Evolutionary conservation across 768 basidiomycete genomes (phyloP).

Genomic region (Asterophora lycoperdoides): DNA sequence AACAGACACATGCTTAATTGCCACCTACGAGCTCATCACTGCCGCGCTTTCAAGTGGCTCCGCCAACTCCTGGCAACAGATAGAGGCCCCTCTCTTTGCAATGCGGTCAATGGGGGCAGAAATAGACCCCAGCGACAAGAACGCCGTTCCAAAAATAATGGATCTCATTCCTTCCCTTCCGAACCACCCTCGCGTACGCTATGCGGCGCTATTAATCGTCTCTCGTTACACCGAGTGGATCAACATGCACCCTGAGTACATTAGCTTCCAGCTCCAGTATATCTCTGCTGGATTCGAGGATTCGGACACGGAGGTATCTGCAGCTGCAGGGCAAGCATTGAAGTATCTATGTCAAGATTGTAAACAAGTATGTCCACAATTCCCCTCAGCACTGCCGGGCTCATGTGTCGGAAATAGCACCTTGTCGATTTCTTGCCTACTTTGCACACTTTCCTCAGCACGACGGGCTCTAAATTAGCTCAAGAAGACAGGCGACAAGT

Average conservation of each 20-base stretch:
- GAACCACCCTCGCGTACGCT: slow-evolving; percentile 85
- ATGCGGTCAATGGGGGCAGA: slow-evolving; percentile 98
- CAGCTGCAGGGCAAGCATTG: slow-evolving; percentile 93
- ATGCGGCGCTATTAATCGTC: slow-evolving; percentile 92
- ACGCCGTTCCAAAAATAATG: slow-evolving; percentile 93
- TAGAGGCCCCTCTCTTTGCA: slow-evolving; percentile 96
- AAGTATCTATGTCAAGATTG: slow-evolving; percentile 98
- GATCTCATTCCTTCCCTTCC: slow-evolving; percentile 90
- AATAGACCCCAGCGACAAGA: slow-evolving; percentile 76
- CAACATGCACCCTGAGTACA: slow-evolving; percentile 81
- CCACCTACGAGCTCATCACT: slow-evolving; percentile 78
- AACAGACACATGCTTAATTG: slow-evolving; percentile 75
- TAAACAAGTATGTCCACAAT: slow-evolving; percentile 52
- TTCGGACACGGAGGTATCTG: slow-evolving; percentile 73
- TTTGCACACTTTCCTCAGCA: slow-evolving; percentile 81
- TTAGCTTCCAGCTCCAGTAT: slow-evolving; percentile 82
- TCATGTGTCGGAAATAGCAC: slow-evolving; percentile 47
- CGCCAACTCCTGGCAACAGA: slow-evolving; percentile 84
- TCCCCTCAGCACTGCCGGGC: background rate
- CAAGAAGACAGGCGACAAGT: slow-evolving; percentile 91
- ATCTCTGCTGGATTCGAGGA: slow-evolving; percentile 90
- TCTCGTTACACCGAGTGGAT: slow-evolving; percentile 98
- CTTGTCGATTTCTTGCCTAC: slow-evolving; percentile 89
- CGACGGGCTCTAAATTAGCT: slow-evolving; percentile 70
- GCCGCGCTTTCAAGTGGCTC: slow-evolving; percentile 60